Percentiles rank a stretch among this genome's conserved stretches.
Conservation (phyloP, 352 stramenopile species). For the Globisporangium okanoganense region DNA sequence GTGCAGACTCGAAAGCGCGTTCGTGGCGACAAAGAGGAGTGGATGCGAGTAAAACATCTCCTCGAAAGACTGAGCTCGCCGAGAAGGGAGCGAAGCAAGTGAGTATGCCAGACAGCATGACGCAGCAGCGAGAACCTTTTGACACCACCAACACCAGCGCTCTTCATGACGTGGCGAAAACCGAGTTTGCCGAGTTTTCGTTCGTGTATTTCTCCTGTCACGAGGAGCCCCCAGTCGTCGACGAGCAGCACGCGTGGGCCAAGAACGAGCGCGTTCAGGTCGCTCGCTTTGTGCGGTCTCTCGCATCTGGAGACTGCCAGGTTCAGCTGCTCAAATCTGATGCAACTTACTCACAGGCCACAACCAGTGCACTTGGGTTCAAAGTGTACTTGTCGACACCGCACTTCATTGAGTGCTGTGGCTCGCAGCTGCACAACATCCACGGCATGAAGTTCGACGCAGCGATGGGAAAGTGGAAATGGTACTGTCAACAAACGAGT, state of each 20-base stretch:
- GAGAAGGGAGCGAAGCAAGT: conserved; percentile 2
- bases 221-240: conserved; percentile 11
- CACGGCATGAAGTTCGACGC: conserved; percentile 28
- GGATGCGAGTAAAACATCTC: background rate
- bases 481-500: conserved; percentile 1
- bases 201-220: conserved; percentile 32
- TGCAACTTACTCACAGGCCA: conserved; percentile 4
- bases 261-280: conserved; percentile 31
- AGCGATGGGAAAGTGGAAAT: conserved; percentile 23
- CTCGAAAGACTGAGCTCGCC: background rate
- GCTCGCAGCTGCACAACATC: conserved; percentile 30
- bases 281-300: conserved; percentile 24
- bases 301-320: conserved; percentile 29
- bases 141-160: background rate
- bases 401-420: conserved; percentile 39
- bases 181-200: conserved; percentile 23
- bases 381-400: conserved; percentile 30
- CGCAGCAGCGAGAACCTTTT: background rate
- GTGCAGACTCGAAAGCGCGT: conserved; percentile 17
- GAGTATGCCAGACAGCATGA: background rate
- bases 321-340: conserved; percentile 33
- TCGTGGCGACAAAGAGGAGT: background rate
- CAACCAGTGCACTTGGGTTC: conserved; percentile 7
- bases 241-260: conserved; percentile 10
- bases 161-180: conserved; percentile 6